Evolutionary conservation across 2,329 filamentous ascomycete species (phyloP).

Genomic region (Cytospora mali): DNA sequence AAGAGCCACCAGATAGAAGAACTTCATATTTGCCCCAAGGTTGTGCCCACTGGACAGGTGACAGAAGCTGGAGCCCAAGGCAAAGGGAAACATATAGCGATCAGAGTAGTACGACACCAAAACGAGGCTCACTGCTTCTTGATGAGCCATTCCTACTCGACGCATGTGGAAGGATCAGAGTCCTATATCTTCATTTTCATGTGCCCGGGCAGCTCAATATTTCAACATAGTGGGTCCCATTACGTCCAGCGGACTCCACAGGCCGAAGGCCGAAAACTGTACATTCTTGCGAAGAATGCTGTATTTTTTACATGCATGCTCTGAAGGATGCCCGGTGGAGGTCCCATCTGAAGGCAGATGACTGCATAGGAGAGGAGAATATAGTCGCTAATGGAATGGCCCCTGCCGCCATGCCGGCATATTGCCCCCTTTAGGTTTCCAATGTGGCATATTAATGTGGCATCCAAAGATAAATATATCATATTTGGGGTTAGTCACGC

Average conservation of each 20-base stretch:
- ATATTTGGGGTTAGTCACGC: background rate
- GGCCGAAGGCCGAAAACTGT: slow-evolving; percentile 34
- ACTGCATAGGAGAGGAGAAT: slow-evolving; percentile 3
- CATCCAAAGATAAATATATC: no score
- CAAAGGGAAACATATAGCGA: background rate
- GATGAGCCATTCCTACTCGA: background rate
- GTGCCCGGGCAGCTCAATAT: slow-evolving; percentile 51
- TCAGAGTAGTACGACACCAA: slow-evolving; percentile 4
- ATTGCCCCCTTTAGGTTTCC: slow-evolving; percentile 7
- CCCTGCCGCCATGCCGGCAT: slow-evolving; percentile 13
- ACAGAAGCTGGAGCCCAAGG: background rate
- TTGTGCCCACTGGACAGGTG: background rate
- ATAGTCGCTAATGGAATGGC: slow-evolving; percentile 8
- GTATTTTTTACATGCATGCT: background rate
- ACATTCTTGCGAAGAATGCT: slow-evolving; percentile 42
- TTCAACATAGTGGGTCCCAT: slow-evolving; percentile 32
- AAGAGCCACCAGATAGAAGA: background rate
- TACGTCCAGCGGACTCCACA: slow-evolving; percentile 50
- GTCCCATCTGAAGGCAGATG: slow-evolving; percentile 13
- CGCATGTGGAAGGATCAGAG: background rate
- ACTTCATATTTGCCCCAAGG: slow-evolving; percentile 11
- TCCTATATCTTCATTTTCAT: slow-evolving; percentile 32
- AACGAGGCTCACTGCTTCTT: background rate
- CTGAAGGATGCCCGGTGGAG: slow-evolving; percentile 6
- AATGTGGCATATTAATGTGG: background rate